These are phyloP conservation scores for Entonaema liquescens DNA, from an alignment of 495 filamentous ascomycete species.

Conservation along the genomic window DNA sequence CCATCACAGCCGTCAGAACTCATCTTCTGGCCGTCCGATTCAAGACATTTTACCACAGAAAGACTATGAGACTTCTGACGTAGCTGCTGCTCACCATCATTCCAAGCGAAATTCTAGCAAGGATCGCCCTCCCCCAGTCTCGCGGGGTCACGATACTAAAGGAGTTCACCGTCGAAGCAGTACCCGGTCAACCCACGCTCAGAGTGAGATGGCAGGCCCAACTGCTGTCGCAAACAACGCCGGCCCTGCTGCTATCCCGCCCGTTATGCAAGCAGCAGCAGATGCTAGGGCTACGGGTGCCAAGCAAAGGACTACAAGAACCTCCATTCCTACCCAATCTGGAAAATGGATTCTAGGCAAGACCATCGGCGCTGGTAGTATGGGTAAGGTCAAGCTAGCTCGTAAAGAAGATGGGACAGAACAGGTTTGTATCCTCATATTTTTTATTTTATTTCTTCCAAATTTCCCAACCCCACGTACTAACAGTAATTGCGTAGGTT, in stretches of 20 bases:
- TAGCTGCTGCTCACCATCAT: conserved; percentile 46
- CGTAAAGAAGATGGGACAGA: conserved; percentile 82
- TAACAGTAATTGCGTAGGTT: conserved; percentile 64
- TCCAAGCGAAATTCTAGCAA: conserved; percentile 52
- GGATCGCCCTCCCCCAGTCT: conserved; percentile 50
- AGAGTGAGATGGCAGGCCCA: conserved; percentile 62
- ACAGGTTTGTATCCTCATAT: conserved; percentile 63
- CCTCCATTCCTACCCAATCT: conserved; percentile 81
- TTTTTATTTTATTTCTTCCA: background rate
- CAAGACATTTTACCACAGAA: conserved; percentile 50
- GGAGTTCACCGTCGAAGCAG: conserved; percentile 56
- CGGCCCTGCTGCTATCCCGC: conserved; percentile 56
- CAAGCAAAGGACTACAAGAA: conserved; percentile 70
- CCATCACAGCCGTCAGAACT: conserved; percentile 46
- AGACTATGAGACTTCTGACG: conserved; percentile 55
- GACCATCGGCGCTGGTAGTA: conserved; percentile 96
- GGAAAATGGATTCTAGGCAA: conserved; percentile 95
- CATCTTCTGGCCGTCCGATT: conserved; percentile 47
- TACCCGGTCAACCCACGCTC: conserved; percentile 41
- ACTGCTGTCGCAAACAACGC: conserved; percentile 57
- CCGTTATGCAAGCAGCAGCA: conserved; percentile 53
- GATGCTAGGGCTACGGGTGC: conserved; percentile 56
- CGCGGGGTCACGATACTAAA: conserved; percentile 53
- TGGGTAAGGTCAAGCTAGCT: conserved; percentile 94
- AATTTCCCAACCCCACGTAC: background rate